phyloP scores from a whole-genome alignment of 805 yeast genomes.

The Isabelozyma rhagii region DNA sequence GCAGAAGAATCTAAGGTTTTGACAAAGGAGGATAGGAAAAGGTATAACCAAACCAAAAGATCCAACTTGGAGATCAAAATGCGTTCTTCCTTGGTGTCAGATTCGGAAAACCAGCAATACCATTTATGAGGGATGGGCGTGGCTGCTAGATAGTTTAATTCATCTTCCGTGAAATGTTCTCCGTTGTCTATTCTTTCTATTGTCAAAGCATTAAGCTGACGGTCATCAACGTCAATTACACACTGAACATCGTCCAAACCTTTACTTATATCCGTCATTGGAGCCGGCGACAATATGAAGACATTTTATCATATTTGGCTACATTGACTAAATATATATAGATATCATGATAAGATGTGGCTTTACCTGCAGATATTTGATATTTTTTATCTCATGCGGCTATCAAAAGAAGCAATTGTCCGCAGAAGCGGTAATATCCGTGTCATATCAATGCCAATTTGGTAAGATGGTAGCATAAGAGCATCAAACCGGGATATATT shows the following conservation, averaged over 20 bases:
- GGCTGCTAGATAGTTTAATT: constrained; percentile 6
- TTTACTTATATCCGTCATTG: background rate
- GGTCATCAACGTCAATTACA: background rate
- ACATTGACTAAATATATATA: too few relatives aligned
- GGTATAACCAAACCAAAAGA: constrained; percentile 19
- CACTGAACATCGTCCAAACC: background rate
- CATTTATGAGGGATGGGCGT: constrained; percentile 14
- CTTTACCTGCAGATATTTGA: too few relatives aligned
- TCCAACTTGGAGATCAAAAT: constrained; percentile 21
- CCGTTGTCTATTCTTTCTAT: background rate
- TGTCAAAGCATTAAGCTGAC: background rate
- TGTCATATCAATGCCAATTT: too few relatives aligned
- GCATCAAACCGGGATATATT: too few relatives aligned
- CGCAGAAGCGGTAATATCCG: too few relatives aligned
- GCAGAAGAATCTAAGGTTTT: constrained; percentile 6
- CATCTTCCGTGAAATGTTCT: constrained; percentile 8
- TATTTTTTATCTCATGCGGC: too few relatives aligned
- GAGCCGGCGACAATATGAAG: too few relatives aligned
- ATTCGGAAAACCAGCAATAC: constrained; percentile 27
- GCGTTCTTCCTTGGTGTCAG: constrained; percentile 23
- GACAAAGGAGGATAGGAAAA: constrained; percentile 6
- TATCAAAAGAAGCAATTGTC: too few relatives aligned
- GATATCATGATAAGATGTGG: too few relatives aligned
- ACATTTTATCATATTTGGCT: too few relatives aligned
- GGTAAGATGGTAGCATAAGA: too few relatives aligned